Evolutionary conservation across 2,329 filamentous ascomycete species (phyloP).

Genomic region (Hymenoscyphus occultus): DNA sequence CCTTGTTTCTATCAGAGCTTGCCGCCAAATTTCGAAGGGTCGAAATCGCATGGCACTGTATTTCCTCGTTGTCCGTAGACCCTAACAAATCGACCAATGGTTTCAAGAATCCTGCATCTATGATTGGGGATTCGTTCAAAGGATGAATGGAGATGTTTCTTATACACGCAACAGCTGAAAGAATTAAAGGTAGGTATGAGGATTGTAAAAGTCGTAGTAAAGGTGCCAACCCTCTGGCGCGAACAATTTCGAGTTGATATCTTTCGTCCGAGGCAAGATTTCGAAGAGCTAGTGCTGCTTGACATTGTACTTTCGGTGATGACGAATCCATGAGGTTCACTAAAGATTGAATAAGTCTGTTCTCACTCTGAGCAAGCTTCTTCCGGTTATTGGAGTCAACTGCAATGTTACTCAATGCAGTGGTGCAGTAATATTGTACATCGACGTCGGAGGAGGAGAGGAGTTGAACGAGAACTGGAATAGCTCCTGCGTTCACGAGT

Average conservation of each 20-base stretch:
- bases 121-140: slow-evolving; percentile 95
- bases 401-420: slow-evolving; percentile 95
- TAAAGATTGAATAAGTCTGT: slow-evolving; percentile 86
- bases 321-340: slow-evolving; percentile 97
- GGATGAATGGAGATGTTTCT: slow-evolving; percentile 99
- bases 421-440: slow-evolving; percentile 99
- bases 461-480: slow-evolving; percentile 92
- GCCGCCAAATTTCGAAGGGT: slow-evolving; percentile 93
- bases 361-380: slow-evolving; percentile 85
- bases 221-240: slow-evolving; percentile 78
- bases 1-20: slow-evolving; percentile 96
- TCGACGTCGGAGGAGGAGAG: slow-evolving; percentile 92
- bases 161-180: slow-evolving; percentile 96
- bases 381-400: slow-evolving; percentile 90
- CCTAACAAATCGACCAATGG: slow-evolving; percentile 91
- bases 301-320: slow-evolving; percentile 96
- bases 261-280: slow-evolving; percentile 98
- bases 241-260: slow-evolving; percentile 96
- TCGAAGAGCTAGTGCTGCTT: slow-evolving; percentile 87
- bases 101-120: slow-evolving; percentile 93
- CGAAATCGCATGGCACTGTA: slow-evolving; percentile 97
- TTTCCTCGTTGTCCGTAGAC: slow-evolving; percentile 96
- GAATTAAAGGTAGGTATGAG: slow-evolving; percentile 90
- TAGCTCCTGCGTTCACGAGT: slow-evolving; percentile 95
- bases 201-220: slow-evolving; percentile 89